Evolutionary conservation across 257 asterid species (phyloP), one percentile per base, ranked within the genome.

Genomic region (Nicotiana tabacum): DNA sequence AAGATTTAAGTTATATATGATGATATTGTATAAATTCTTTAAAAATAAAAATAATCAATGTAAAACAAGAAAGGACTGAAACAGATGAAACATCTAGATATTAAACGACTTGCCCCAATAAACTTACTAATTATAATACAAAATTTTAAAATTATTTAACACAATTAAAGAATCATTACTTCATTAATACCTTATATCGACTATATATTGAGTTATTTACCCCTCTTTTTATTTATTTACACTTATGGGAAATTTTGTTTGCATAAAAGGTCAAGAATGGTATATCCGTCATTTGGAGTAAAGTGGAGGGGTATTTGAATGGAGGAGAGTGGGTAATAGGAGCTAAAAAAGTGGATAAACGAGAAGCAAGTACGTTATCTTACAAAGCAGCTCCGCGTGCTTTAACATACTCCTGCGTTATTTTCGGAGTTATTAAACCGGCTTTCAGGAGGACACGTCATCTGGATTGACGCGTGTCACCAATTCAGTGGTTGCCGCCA

Each of bases 311-410:
- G 27, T 24, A 24, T 70, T 39, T 18, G 4, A 57, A 6, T 5
- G 6, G 0, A 57, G 6, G 9, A 2, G 27, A 57, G 24, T 57
- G 9, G 64, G 8, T 18, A 57, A 17, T 57, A 18, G 64, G 27
- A 57, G 64, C 64, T 57, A 6, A 57, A 57, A 57, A 57, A 57
- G 64, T 57, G 64, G 64, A 57, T 57, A 18, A 57, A 57, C 64
- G 15, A 61, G 66, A n/a, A 61, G 66, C 66, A 61, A 61, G 24
- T 9, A 4, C 24, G 66, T 61, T 61, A 61, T 61, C 32, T 61
- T 21, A 61, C 66, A 61, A 61, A 61, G 24, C 66, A 61, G 66
- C 66, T n/a, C 51, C 32, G 83, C 83, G 70, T 82, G 88, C 46
- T 15, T 17, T 72, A 77, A 66, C 39, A 35, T 21, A 17, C 29